phyloP scores from a whole-genome alignment of 257 asterid genomes.

The Perilla frutescens region DNA sequence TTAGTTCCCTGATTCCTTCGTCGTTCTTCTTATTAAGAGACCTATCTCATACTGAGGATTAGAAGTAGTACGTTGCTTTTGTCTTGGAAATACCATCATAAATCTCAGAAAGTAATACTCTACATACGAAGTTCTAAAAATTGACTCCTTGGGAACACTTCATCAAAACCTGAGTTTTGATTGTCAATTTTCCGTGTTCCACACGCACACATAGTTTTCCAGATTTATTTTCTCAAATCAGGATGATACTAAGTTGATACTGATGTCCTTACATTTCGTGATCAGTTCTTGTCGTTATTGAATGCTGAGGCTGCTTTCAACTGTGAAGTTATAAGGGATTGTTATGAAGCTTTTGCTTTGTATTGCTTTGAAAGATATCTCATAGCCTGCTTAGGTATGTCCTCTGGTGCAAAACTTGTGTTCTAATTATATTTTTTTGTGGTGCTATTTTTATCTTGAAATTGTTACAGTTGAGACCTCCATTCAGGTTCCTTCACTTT shows the following conservation, averaged over 20 bases:
- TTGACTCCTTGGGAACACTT: constrained; percentile 6
- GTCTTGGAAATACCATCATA: constrained; percentile 6
- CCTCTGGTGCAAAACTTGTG: constrained; percentile 20
- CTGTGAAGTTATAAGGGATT: constrained; percentile 85
- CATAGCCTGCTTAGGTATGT: constrained; percentile 97
- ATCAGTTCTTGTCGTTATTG: constrained; percentile 82
- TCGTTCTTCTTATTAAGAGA: not conserved
- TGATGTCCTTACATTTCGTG: constrained; percentile 29
- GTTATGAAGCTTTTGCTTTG: constrained; percentile 97
- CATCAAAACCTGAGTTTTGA: not conserved
- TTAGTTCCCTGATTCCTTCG: constrained; percentile 11
- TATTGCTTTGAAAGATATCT: constrained; percentile 99
- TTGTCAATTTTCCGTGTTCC: not conserved
- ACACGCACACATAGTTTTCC: not conserved
- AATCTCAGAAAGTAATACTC: not conserved
- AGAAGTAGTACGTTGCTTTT: constrained; percentile 2
- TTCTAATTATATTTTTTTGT: constrained; percentile 26
- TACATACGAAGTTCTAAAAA: not conserved
- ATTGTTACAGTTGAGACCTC: not conserved
- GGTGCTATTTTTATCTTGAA: not conserved
- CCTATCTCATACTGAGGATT: not conserved
- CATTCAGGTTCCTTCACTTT: not conserved
- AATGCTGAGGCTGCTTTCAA: constrained; percentile 81
- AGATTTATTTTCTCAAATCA: constrained; percentile 18
- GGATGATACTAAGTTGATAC: not conserved